Evolutionary conservation across 495 filamentous ascomycete genomes (phyloP).

Genomic region (Pyronema omphalodes): DNA sequence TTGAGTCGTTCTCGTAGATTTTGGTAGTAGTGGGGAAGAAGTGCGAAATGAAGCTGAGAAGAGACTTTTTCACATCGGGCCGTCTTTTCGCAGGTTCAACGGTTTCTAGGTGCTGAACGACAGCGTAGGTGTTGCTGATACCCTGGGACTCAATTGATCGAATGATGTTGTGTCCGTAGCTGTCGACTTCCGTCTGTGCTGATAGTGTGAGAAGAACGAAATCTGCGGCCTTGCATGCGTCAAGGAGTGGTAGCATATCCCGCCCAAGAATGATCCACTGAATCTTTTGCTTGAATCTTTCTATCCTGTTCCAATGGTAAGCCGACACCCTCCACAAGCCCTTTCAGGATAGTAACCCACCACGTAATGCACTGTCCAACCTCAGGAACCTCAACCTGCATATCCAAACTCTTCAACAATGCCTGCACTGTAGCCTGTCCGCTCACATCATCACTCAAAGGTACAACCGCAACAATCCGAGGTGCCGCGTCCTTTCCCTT

Average conservation of each 20-base stretch:
- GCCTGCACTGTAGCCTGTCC: slow-evolving; percentile 42
- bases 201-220: slow-evolving; percentile 75
- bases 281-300: slow-evolving; percentile 82
- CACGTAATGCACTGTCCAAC: slow-evolving; percentile 40
- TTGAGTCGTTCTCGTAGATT: slow-evolving; percentile 63
- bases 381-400: slow-evolving; percentile 44
- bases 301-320: slow-evolving; percentile 33
- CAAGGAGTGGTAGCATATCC: slow-evolving; percentile 55
- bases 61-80: slow-evolving; percentile 52
- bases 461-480: slow-evolving; percentile 77
- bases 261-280: slow-evolving; percentile 57
- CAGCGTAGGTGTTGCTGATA: slow-evolving; percentile 64
- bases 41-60: slow-evolving; percentile 79
- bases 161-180: slow-evolving; percentile 60
- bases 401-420: slow-evolving; percentile 63
- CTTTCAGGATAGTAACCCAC: neutral
- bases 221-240: slow-evolving; percentile 76
- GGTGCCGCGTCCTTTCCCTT: slow-evolving; percentile 68
- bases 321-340: neutral
- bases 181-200: slow-evolving; percentile 62
- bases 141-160: slow-evolving; percentile 81
- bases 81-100: slow-evolving; percentile 62
- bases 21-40: slow-evolving; percentile 84
- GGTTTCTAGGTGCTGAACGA: slow-evolving; percentile 59
- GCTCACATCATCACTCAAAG: slow-evolving; percentile 56